Evolutionary conservation across 192 early-diverging fungal genomes (phyloP).

Genomic region (Backusella westeae): DNA sequence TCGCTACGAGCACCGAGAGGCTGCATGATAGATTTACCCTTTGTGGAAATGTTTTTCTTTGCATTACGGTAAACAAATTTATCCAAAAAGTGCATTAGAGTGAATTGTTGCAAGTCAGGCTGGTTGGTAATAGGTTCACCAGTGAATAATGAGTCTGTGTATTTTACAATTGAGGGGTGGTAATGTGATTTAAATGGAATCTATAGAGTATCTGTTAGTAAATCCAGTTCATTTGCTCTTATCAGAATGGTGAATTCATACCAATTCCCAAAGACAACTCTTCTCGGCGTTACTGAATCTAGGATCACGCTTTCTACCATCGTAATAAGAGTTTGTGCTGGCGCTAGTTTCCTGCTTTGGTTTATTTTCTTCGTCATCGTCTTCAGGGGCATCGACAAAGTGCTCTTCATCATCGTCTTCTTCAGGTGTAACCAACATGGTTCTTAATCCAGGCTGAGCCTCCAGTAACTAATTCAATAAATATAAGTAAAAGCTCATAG

Average conservation of each 20-base stretch:
- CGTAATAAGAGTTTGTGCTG: constrained; percentile 50
- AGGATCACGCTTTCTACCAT: constrained; percentile 86
- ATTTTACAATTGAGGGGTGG: constrained; percentile 90
- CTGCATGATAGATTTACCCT: constrained; percentile 66
- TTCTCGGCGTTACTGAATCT: constrained; percentile 76
- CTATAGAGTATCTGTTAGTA: constrained; percentile 32
- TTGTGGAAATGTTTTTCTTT: constrained; percentile 64
- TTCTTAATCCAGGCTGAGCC: constrained; percentile 52
- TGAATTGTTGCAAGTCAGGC: constrained; percentile 87
- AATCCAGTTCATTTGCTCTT: not conserved
- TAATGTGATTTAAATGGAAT: constrained; percentile 74
- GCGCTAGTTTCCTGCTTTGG: not conserved
- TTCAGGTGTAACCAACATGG: constrained; percentile 65
- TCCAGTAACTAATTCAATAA: constrained; percentile 37
- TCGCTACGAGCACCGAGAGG: constrained; percentile 49
- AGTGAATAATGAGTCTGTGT: constrained; percentile 69
- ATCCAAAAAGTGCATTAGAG: constrained; percentile 91
- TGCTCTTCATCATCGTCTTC: constrained; percentile 66
- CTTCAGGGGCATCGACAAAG: constrained; percentile 60
- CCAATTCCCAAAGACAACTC: constrained; percentile 91
- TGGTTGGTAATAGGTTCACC: constrained; percentile 64
- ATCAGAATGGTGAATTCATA: constrained; percentile 27
- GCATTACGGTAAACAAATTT: constrained; percentile 95
- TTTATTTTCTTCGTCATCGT: constrained; percentile 34
- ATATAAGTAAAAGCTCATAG: not conserved